A percentile compares a stretch with the other conserved stretches of the same genome.
Evolutionary conservation across 805 yeast species (phyloP).

Genomic region (Candida anglica): DNA sequence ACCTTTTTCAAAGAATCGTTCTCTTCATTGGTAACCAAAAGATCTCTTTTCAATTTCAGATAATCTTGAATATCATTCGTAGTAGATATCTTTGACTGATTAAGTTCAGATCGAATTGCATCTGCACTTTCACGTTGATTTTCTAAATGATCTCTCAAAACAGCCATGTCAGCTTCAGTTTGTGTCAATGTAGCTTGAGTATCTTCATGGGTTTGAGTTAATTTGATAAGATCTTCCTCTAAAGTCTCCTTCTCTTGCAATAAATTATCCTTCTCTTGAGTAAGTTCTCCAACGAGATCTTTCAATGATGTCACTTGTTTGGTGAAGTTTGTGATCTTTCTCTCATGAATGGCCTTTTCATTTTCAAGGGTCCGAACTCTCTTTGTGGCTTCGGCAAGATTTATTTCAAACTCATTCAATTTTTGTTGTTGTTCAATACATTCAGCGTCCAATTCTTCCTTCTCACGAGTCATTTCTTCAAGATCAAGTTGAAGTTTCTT

Average conservation of each 20-base stretch:
- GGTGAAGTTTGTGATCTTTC: conserved; percentile 30
- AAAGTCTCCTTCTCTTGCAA: conserved; percentile 32
- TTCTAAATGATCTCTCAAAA: conserved; percentile 32
- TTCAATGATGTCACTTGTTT: conserved; percentile 56
- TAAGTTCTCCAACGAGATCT: conserved; percentile 56
- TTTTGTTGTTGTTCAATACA: conserved; percentile 38
- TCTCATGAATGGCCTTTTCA: conserved; percentile 31
- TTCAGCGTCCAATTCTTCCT: conserved; percentile 23
- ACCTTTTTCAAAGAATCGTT: conserved; percentile 58
- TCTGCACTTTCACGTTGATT: conserved; percentile 29
- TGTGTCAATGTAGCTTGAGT: conserved; percentile 18
- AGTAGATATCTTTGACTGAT: conserved; percentile 23
- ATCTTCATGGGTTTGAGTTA: conserved; percentile 24
- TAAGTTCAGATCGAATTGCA: conserved; percentile 31
- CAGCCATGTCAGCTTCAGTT: conserved; percentile 20
- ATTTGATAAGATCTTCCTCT: conserved; percentile 25
- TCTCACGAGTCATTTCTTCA: conserved; percentile 38
- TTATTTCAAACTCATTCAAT: conserved; percentile 32
- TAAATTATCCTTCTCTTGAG: conserved; percentile 59
- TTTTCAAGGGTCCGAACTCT: conserved; percentile 27
- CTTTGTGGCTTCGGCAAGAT: conserved; percentile 21
- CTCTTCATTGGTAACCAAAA: conserved; percentile 59
- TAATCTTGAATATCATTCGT: conserved; percentile 30
- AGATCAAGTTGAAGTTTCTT: conserved; percentile 58
- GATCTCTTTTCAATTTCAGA: conserved; percentile 42